These are phyloP conservation scores for Globisporangium nodosum DNA, from an alignment of 352 stramenopile species.

Conservation along the genomic window DNA sequence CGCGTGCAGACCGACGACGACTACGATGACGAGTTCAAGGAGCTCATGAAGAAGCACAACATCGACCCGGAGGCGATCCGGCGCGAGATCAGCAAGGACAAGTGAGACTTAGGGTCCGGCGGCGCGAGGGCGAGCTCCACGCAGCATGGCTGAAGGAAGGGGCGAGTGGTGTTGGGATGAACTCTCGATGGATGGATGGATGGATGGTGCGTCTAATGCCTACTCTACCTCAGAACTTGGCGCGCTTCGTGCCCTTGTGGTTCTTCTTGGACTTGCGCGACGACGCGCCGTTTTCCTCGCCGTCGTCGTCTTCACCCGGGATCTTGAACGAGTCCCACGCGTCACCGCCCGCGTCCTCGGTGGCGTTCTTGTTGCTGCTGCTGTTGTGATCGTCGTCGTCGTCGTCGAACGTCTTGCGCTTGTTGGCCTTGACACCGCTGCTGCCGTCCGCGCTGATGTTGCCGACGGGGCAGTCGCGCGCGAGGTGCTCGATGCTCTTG, in stretches of 20 bases:
- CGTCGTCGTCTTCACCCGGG: constrained; percentile 35
- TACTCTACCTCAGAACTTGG: constrained; percentile 35
- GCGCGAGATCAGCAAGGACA: constrained; percentile 25
- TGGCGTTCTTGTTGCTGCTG: neutral
- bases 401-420: constrained; percentile 70
- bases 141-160: no score
- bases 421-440: constrained; percentile 56
- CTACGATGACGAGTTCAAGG: constrained; percentile 84
- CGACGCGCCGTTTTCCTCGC: constrained; percentile 9
- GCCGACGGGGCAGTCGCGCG: constrained; percentile 69
- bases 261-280: constrained; percentile 13
- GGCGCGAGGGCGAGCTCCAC: constrained; percentile 2
- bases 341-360: constrained; percentile 12
- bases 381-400: constrained; percentile 31
- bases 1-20: constrained; percentile 51
- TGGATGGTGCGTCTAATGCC: neutral
- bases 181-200: no score
- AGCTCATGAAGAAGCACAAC: constrained; percentile 74
- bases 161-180: no score
- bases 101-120: neutral
- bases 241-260: constrained; percentile 19
- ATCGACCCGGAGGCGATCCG: constrained; percentile 58
- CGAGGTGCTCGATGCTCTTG: constrained; percentile 78
- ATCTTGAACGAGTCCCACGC: constrained; percentile 13
- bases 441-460: constrained; percentile 64